phyloP scores from a whole-genome alignment of 768 basidiomycete genomes.

The Leccinum broughii region DNA sequence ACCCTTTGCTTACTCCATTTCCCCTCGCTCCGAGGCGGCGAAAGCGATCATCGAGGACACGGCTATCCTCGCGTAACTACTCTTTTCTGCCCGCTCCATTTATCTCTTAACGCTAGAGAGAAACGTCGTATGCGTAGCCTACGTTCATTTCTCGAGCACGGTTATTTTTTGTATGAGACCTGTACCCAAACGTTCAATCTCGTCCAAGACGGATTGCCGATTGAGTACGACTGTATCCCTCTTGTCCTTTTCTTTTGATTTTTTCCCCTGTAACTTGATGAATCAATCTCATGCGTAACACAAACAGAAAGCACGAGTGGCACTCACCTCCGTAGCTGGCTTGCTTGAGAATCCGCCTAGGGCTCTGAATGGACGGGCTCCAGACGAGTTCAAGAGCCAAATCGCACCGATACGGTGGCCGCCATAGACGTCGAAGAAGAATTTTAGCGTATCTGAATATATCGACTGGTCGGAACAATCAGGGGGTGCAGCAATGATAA shows the following conservation, averaged over 20 bases:
- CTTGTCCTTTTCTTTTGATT: conserved; percentile 50
- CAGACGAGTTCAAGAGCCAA: conserved; percentile 76
- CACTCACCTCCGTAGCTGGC: conserved; percentile 44
- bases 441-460: conserved; percentile 73
- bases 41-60: conserved; percentile 31
- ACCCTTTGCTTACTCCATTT: conserved; percentile 30
- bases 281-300: not conserved
- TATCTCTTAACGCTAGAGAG: not conserved
- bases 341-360: conserved; percentile 76
- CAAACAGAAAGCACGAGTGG: not conserved
- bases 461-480: conserved; percentile 45
- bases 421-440: conserved; percentile 85
- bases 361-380: conserved; percentile 71
- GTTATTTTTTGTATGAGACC: conserved; percentile 60
- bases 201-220: conserved; percentile 61
- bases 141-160: conserved; percentile 10
- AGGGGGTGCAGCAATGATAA: conserved; percentile 3
- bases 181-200: conserved; percentile 74
- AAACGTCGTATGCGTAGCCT: not conserved
- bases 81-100: not conserved
- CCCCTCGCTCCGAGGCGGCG: conserved; percentile 32
- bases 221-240: conserved; percentile 62
- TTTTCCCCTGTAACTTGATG: conserved; percentile 23
- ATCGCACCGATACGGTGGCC: conserved; percentile 78
- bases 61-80: conserved; percentile 21